These are phyloP conservation scores for Calonectria crousiana DNA, from an alignment of 2,329 filamentous ascomycete species.

Conservation along the genomic window DNA sequence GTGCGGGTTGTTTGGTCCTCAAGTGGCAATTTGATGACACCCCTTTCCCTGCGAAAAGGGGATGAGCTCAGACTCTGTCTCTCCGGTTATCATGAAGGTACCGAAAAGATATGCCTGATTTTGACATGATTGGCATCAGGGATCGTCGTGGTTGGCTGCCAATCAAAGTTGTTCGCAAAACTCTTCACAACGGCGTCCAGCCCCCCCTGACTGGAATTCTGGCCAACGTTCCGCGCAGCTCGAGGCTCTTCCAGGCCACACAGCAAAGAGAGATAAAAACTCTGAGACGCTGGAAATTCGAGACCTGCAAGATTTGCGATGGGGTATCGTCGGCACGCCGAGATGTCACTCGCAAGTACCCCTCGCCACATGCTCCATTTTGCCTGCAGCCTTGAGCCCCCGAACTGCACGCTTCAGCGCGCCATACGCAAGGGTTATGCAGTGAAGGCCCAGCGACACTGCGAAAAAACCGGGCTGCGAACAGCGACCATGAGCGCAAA, in stretches of 20 bases:
- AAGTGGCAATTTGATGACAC: neutral
- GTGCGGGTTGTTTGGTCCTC: neutral
- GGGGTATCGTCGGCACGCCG: neutral
- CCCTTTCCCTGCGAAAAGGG: neutral
- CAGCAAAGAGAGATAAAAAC: neutral
- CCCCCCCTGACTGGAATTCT: neutral
- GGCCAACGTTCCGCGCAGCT: neutral
- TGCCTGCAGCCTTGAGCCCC: neutral
- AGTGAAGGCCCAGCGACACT: neutral
- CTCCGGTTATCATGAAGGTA: neutral
- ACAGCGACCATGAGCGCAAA: conserved; percentile 5
- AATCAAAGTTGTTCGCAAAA: neutral
- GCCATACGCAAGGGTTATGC: neutral
- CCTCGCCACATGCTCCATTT: neutral
- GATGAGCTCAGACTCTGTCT: neutral
- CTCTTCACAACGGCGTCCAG: neutral
- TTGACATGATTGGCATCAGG: neutral
- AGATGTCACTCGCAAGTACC: conserved; percentile 25
- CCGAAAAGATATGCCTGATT: conserved; percentile 3
- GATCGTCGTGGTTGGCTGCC: neutral
- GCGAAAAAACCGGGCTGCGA: conserved; percentile 3
- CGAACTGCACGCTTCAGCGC: neutral
- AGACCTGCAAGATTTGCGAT: neutral
- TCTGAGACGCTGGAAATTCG: neutral
- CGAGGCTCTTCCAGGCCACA: neutral